Evolutionary conservation across 2,329 filamentous ascomycete genomes (phyloP), one percentile per base, ranked within the genome.

Genomic region (Aciculosporium take): DNA sequence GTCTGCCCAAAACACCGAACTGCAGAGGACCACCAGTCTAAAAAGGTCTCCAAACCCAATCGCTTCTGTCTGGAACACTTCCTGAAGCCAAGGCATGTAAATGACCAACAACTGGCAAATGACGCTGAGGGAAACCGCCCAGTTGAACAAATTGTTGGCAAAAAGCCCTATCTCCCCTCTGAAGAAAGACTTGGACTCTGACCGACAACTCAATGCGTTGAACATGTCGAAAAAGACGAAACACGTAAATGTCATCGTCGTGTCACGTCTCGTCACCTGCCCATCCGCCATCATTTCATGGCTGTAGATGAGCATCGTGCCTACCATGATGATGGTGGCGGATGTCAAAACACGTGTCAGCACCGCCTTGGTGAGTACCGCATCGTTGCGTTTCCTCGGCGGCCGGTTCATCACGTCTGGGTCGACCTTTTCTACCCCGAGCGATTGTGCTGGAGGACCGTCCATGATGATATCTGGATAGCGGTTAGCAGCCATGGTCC

Each of bases 201-300:
- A 93, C 37, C 91, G 84, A 63, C 91, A 98, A 13, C 85, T 81
- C 18, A 98, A 70, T 2, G 91, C 91, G 61, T 98, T 96, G 70
- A 96, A 95, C 91, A 98, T 98, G 68, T 98, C 91, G 62, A 96
- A 98, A 41, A 98, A 75, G 35, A 98, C 91, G 57, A 98, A 98
- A 63, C 88, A 94, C 5, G 91, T 98, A 58, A 98, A 98, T 0
- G 91, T 96, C 84, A 98, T 95, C 48, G 91, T 98, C 2, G 91
- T 98, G 63, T 98, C 91, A 51, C 93, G 86, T 38, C 85, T 84
- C 1, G 81, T 93, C 45, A 96, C 84, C 44, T 80, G 68, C 42
- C 85, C 80, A 56, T 93, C 86, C 20, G 76, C 72, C 37, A 80
- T 68, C 84, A 98, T 95, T 65, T 96, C 89, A 56, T 79, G 82